Percentiles rank a stretch among this genome's conserved stretches.
These are phyloP conservation scores for Tagetes erecta DNA, from an alignment of 129 eudicot genomes.

Conservation along the genomic window DNA sequence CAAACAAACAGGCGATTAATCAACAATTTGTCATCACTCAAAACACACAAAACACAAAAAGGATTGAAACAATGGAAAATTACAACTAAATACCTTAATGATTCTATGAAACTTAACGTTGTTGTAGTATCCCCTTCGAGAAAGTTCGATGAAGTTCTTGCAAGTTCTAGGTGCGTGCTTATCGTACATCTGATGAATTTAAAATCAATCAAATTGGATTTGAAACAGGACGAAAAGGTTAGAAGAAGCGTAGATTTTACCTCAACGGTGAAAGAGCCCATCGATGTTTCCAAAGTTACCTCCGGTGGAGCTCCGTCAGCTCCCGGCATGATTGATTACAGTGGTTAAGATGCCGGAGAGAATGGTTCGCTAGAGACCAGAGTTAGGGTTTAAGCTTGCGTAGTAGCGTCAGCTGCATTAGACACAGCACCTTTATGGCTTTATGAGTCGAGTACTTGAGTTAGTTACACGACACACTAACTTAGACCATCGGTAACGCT, in stretches of 20 bases:
- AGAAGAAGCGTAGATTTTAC: slow-evolving; percentile 26
- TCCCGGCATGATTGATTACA: slow-evolving; percentile 41
- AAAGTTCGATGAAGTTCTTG: slow-evolving; percentile 79
- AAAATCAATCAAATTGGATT: neutral
- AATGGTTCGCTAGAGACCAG: neutral
- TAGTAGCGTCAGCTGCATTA: neutral
- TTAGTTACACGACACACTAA: too few species aligned
- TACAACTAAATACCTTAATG: slow-evolving; percentile 55
- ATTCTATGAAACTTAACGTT: slow-evolving; percentile 88
- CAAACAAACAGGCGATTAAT: neutral
- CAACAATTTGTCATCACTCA: slow-evolving; percentile 8
- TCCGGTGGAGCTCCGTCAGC: slow-evolving; percentile 94
- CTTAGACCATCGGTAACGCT: too few species aligned
- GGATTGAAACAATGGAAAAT: neutral
- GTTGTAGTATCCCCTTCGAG: slow-evolving; percentile 89
- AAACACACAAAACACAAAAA: slow-evolving; percentile 9
- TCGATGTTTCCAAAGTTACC: slow-evolving; percentile 91
- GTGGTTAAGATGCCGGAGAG: slow-evolving; percentile 14
- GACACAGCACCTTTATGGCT: neutral
- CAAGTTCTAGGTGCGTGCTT: slow-evolving; percentile 92
- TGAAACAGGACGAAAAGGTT: neutral
- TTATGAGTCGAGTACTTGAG: too few species aligned
- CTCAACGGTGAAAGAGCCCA: slow-evolving; percentile 94
- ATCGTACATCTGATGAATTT: slow-evolving; percentile 64
- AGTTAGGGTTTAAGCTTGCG: slow-evolving; percentile 35